Percentiles rank a stretch among this genome's conserved stretches.
Conservation (phyloP, 2,329 filamentous ascomycete species). For the Trichoderma endophyticum region DNA sequence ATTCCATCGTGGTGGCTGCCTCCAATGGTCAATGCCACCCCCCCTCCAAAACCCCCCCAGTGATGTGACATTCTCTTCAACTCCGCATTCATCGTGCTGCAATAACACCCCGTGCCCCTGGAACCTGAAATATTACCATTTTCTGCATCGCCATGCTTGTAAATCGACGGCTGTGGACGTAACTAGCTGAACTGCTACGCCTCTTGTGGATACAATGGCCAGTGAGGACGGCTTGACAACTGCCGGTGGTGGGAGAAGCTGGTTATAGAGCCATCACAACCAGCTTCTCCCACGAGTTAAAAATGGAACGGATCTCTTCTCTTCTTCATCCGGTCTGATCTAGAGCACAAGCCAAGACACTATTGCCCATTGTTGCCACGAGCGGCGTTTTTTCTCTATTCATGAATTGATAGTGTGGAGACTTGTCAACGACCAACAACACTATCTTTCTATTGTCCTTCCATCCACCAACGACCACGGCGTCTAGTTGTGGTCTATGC, state of each 20-base stretch:
- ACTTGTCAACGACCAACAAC: background rate
- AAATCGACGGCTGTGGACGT: background rate
- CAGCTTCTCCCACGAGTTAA: background rate
- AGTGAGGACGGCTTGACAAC: background rate
- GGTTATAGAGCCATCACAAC: background rate
- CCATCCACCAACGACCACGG: background rate
- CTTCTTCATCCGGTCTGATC: background rate
- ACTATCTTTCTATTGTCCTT: background rate
- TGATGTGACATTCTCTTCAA: background rate
- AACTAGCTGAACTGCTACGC: background rate
- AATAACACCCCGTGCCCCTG: background rate
- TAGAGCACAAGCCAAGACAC: background rate
- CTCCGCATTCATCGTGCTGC: background rate
- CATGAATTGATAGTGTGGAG: background rate
- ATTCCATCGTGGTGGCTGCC: background rate
- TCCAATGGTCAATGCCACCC: background rate
- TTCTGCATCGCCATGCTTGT: background rate
- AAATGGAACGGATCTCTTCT: background rate
- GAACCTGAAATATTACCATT: background rate
- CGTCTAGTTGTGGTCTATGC: background rate
- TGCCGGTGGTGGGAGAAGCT: background rate
- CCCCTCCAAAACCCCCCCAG: background rate
- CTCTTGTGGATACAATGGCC: background rate
- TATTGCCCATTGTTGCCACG: background rate
- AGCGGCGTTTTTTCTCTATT: background rate